A percentile compares a stretch with the other conserved stretches of the same genome.
Evolutionary conservation across 148 eudicot species (phyloP).

Genomic region (Silene conica): DNA sequence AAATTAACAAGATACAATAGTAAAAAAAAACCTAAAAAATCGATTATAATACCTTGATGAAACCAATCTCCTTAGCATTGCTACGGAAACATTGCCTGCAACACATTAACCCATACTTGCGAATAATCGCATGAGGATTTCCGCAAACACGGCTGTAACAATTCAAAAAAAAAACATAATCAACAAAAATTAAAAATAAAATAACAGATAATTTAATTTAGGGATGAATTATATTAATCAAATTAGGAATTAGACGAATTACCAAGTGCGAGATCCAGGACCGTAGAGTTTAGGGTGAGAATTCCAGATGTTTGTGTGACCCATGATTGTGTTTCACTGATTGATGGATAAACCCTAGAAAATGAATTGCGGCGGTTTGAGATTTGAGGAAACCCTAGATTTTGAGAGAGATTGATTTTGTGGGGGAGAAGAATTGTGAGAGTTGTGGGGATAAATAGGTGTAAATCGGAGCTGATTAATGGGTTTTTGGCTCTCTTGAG

Average conservation of each 20-base stretch:
- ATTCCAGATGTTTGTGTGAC: conserved; percentile 42
- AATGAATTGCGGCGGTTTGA: neutral
- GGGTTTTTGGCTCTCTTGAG: no score
- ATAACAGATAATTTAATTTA: neutral
- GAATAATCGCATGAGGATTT: conserved; percentile 44
- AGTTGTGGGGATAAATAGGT: neutral
- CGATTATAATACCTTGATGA: conserved; percentile 38
- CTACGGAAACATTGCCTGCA: conserved; percentile 60
- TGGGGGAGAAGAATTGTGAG: neutral
- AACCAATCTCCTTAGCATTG: conserved; percentile 57
- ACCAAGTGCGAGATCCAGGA: conserved; percentile 45
- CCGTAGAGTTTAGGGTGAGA: conserved; percentile 39
- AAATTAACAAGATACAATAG: no score
- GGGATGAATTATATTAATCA: neutral
- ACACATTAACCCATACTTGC: conserved; percentile 51
- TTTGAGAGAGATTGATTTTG: no score
- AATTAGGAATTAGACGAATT: neutral
- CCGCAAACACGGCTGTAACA: conserved; percentile 45
- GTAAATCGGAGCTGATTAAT: no score
- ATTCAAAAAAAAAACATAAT: neutral
- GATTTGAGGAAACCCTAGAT: neutral
- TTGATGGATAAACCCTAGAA: conserved; percentile 8
- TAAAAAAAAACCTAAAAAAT: no score
- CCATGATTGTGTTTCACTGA: conserved; percentile 12
- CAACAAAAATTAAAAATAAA: neutral